phyloP scores from a whole-genome alignment of 2,329 filamentous ascomycete genomes.

The Rhinocladiella mackenziei region DNA sequence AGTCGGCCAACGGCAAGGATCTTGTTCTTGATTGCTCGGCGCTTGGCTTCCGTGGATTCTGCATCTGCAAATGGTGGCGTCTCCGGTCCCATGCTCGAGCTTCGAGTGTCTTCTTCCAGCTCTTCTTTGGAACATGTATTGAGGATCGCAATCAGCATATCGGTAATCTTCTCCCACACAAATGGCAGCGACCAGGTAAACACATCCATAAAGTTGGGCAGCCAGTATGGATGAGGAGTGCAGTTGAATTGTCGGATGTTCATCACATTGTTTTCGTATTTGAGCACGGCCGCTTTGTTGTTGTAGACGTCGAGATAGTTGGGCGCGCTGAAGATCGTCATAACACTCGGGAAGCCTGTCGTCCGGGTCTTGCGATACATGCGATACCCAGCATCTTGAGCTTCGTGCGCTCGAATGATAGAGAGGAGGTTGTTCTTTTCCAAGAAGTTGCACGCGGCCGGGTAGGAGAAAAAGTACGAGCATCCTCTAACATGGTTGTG shows the following conservation, averaged over 20 bases:
- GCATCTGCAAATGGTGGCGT: slow-evolving; percentile 75
- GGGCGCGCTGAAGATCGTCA: slow-evolving; percentile 99
- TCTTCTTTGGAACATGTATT: slow-evolving; percentile 99
- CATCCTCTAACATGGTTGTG: slow-evolving; percentile 98
- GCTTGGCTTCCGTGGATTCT: slow-evolving; percentile 88
- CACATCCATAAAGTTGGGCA: slow-evolving; percentile 99
- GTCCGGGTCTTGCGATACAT: slow-evolving; percentile 99
- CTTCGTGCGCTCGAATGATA: slow-evolving; percentile 95
- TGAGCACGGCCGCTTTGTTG: slow-evolving; percentile 97
- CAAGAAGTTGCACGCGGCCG: slow-evolving; percentile 91
- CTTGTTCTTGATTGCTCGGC: slow-evolving; percentile 98
- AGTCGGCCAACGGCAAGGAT: slow-evolving; percentile 94
- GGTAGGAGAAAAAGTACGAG: slow-evolving; percentile 99
- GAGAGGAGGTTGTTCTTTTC: slow-evolving; percentile 99
- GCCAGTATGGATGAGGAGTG: slow-evolving; percentile 98
- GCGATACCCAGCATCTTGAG: slow-evolving; percentile 95
- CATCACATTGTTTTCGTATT: slow-evolving; percentile 99
- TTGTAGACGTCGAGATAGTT: slow-evolving; percentile 99
- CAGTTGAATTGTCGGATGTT: slow-evolving; percentile 99
- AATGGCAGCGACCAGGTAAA: slow-evolving; percentile 99
- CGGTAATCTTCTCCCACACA: slow-evolving; percentile 97
- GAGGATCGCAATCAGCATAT: slow-evolving; percentile 98
- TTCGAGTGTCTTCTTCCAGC: slow-evolving; percentile 80
- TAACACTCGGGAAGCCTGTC: slow-evolving; percentile 96
- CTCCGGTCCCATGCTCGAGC: slow-evolving; percentile 63